phyloP scores from a whole-genome alignment of 345 rosid genomes.

The Aquilaria malaccensis region DNA sequence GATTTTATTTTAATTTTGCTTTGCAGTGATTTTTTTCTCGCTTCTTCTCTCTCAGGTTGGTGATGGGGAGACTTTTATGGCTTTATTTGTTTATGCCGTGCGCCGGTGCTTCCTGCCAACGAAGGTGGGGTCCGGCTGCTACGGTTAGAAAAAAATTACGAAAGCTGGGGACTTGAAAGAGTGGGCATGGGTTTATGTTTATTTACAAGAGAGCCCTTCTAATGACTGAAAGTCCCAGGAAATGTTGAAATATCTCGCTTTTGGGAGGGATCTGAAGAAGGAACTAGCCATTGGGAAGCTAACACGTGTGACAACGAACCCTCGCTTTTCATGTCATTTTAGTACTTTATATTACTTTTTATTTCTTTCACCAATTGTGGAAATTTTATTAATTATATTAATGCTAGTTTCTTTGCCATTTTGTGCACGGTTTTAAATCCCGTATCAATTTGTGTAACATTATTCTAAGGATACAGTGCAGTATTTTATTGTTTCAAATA shows the following conservation, averaged over 20 bases:
- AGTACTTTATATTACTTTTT: no score
- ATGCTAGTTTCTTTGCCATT: no score
- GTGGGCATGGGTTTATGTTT: not conserved
- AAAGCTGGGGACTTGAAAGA: not conserved
- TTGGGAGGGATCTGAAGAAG: not conserved
- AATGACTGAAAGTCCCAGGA: not conserved
- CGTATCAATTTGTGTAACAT: no score
- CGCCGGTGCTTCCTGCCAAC: not conserved
- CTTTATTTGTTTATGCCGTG: slow-evolving; percentile 7
- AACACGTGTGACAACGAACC: not conserved
- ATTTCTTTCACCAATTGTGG: no score
- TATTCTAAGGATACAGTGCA: no score
- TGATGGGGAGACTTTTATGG: not conserved
- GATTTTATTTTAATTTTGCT: not conserved
- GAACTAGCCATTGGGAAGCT: not conserved
- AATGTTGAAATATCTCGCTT: not conserved
- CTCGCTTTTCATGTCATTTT: no score
- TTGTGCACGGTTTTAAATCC: no score
- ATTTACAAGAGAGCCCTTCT: not conserved
- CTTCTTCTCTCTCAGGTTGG: not conserved
- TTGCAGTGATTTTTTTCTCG: not conserved
- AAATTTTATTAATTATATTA: no score
- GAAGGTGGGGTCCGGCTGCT: not conserved
- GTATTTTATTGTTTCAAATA: no score
- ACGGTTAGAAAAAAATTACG: not conserved